phyloP scores from a whole-genome alignment of 768 basidiomycete species.

The Rickenella mellea region DNA sequence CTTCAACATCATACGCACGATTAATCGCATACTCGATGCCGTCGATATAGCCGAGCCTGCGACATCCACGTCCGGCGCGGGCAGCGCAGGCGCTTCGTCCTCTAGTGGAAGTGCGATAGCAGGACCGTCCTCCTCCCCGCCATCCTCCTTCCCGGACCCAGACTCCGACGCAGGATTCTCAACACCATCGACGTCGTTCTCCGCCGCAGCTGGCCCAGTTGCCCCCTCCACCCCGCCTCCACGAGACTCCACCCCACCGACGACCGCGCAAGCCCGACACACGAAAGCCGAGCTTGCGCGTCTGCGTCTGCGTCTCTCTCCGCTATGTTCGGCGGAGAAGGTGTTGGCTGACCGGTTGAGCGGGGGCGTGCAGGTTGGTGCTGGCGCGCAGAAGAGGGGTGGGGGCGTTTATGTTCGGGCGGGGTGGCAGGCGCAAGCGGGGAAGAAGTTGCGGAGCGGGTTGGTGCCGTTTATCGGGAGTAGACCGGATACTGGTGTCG shows the following conservation, averaged over 20 bases:
- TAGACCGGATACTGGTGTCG: background rate
- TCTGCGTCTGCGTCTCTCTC: conserved; percentile 49
- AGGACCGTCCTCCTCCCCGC: background rate
- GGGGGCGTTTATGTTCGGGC: conserved; percentile 69
- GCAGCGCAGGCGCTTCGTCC: conserved; percentile 7
- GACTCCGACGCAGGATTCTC: background rate
- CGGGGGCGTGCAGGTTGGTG: conserved; percentile 62
- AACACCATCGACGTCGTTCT: conserved; percentile 1
- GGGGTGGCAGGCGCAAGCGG: conserved; percentile 63
- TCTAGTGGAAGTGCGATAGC: background rate
- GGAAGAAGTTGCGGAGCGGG: background rate
- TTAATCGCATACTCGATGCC: conserved; percentile 58
- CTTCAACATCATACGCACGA: conserved; percentile 64
- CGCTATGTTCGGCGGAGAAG: conserved; percentile 51
- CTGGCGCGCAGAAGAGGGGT: conserved; percentile 44
- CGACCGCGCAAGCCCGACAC: background rate
- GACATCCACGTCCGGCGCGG: conserved; percentile 5
- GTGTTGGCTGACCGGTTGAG: conserved; percentile 64
- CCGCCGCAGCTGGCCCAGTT: background rate
- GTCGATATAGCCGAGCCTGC: conserved; percentile 34
- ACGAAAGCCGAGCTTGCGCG: conserved; percentile 24
- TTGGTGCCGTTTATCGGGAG: background rate
- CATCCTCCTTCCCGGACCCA: background rate
- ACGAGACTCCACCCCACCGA: background rate
- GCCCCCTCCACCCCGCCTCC: background rate